Base-by-base conservation (phyloP, 176 grass and related monocot genomes). In the Alloteropsis semialata region DNA sequence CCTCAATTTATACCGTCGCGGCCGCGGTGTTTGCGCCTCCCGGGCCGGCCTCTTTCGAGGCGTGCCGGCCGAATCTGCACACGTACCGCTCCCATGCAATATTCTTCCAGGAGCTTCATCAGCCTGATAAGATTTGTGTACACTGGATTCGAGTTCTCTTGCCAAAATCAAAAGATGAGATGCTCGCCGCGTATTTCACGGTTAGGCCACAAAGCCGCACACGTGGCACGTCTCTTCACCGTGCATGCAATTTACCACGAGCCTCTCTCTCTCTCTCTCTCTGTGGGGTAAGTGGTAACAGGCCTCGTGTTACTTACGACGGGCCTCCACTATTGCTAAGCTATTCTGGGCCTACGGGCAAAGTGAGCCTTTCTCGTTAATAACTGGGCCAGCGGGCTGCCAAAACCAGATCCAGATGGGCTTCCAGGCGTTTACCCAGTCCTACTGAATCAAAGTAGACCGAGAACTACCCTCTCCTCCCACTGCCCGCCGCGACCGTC, bases 101-200 rank as follows among this genome's bases (percentile, higher is more conserved):
- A 72, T 87, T 53, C 74, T 72, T 78, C 86, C 14, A 24, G 73
- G 16, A 60, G 49, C 75, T 80, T 84, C 59, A 55, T 13, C 61
- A 29, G 78, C 16, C 43, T 19, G 74, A 74, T 32, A 49, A 88
- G 59, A 49, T 45, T 45, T n/a, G 57, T 39, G 57, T 24, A 1
- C 12, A 10, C 43, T 12, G 43, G 78, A 76, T 87, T 76, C 85
- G 19, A 15, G 19, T 81, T 75, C 51, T 69, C 50, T 82, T 60
- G 55, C 34, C 77, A 21, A 37, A 45, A 46, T 21, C 8, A n/a
- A 79, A 46, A 56, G 28, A 5, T 1, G 16, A 57, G 81, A 79
- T 79, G 60, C 48, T 4, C 3, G 60, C 61, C 64, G 28, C 62
- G 18, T 36, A 13, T n/a, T 65, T 76, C 11, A 81, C 78, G 51